A percentile compares a stretch with the other conserved stretches of the same genome.
phyloP scores from a whole-genome alignment of 108 stramenopile genomes.

The Cyclotella baltica region DNA sequence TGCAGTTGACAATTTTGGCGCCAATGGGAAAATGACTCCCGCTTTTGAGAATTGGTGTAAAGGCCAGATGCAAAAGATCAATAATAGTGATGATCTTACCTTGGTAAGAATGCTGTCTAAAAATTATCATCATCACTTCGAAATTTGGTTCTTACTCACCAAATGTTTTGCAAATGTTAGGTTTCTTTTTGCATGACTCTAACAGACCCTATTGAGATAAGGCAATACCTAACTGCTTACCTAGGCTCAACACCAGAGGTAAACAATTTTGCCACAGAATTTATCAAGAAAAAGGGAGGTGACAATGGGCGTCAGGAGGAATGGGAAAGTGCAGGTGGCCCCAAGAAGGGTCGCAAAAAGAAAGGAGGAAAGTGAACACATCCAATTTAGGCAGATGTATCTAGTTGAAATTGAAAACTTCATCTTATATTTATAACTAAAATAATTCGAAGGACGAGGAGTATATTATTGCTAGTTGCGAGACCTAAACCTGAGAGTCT shows the following conservation, averaged over 20 bases:
- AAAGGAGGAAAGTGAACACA: constrained; percentile 56
- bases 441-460: constrained; percentile 5
- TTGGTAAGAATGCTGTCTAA: constrained; percentile 50
- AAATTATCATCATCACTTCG: too few species aligned
- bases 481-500: not conserved
- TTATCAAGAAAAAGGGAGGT: constrained; percentile 90
- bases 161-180: constrained; percentile 1
- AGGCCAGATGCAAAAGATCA: constrained; percentile 89
- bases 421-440: constrained; percentile 22
- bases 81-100: constrained; percentile 93
- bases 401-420: constrained; percentile 14
- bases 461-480: not conserved
- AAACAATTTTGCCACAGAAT: constrained; percentile 94
- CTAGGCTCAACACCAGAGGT: constrained; percentile 93
- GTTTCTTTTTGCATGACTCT: constrained; percentile 95
- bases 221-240: constrained; percentile 94
- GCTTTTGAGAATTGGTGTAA: constrained; percentile 92
- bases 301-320: constrained; percentile 74
- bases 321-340: constrained; percentile 75
- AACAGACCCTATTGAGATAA: constrained; percentile 88
- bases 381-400: constrained; percentile 5
- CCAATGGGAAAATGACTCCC: constrained; percentile 76
- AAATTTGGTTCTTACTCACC: not conserved
- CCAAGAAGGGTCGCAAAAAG: constrained; percentile 80
- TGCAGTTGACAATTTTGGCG: constrained; percentile 79